phyloP scores from a whole-genome alignment of 768 basidiomycete species.

The Lactifluus piperatus region DNA sequence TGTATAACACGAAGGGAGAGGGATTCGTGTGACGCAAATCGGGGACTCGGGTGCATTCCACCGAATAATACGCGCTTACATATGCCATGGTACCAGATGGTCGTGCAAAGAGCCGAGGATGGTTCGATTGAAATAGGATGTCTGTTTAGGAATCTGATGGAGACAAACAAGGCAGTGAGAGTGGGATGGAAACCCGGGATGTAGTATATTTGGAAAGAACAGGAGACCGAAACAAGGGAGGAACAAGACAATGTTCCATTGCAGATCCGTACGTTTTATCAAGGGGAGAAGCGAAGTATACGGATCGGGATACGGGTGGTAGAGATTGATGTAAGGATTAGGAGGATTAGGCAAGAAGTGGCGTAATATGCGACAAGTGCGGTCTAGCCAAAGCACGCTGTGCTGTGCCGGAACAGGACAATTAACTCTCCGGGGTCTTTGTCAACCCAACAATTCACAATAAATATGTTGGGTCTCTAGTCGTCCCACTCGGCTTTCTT shows the following conservation, averaged over 20 bases:
- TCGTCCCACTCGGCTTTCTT: conserved; percentile 9
- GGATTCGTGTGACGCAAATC: neutral
- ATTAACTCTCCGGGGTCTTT: conserved; percentile 15
- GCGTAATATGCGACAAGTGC: conserved; percentile 12
- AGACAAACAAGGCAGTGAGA: neutral
- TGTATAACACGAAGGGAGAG: neutral
- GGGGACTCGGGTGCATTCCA: neutral
- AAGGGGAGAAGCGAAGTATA: neutral
- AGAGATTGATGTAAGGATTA: neutral
- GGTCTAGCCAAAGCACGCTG: neutral
- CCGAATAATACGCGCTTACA: conserved; percentile 11
- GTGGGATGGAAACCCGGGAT: neutral
- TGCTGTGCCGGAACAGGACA: neutral
- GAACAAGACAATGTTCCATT: neutral
- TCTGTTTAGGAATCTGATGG: neutral
- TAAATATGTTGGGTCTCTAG: conserved; percentile 12
- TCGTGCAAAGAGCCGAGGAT: conserved; percentile 2
- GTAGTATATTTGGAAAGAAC: neutral
- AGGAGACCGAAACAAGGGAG: neutral
- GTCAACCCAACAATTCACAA: conserved; percentile 9
- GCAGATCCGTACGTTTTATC: neutral
- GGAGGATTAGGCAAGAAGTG: neutral
- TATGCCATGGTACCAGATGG: neutral
- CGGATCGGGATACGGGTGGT: neutral
- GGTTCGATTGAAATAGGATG: neutral